Conservation (phyloP, 345 rosid genomes). For the Eucalyptus grandis region DNA sequence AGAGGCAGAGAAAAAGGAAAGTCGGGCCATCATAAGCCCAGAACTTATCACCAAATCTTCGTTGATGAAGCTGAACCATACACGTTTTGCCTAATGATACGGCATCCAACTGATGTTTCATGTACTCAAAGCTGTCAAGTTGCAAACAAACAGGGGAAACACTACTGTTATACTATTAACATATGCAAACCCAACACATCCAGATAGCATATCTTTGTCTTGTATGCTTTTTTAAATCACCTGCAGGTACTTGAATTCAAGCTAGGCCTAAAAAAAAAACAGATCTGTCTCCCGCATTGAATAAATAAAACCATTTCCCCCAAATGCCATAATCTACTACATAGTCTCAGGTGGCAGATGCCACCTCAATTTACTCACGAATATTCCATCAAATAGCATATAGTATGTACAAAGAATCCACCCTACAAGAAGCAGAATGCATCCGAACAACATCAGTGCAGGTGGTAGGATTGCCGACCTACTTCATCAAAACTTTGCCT, state of each 20-base stretch:
- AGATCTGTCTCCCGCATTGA: not conserved
- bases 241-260: not conserved
- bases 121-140: not conserved
- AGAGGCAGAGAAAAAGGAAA: not conserved
- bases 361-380: not conserved
- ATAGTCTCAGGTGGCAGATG: not conserved
- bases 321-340: not conserved
- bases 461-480: not conserved
- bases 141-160: not conserved
- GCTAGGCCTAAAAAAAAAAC: not conserved
- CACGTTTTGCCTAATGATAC: not conserved
- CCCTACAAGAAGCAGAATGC: not conserved
- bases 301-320: not conserved
- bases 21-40: not conserved
- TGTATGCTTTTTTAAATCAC: not conserved
- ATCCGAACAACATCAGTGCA: not conserved
- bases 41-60: not conserved
- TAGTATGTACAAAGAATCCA: not conserved
- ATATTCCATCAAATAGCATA: not conserved
- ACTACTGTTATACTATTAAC: not conserved
- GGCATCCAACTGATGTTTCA: not conserved
- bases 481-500: not conserved
- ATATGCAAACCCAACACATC: not conserved
- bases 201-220: not conserved
- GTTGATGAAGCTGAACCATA: not conserved